These are phyloP conservation scores for Pinus taeda DNA, from an alignment of 75 land plant species.

Conservation along the genomic window DNA sequence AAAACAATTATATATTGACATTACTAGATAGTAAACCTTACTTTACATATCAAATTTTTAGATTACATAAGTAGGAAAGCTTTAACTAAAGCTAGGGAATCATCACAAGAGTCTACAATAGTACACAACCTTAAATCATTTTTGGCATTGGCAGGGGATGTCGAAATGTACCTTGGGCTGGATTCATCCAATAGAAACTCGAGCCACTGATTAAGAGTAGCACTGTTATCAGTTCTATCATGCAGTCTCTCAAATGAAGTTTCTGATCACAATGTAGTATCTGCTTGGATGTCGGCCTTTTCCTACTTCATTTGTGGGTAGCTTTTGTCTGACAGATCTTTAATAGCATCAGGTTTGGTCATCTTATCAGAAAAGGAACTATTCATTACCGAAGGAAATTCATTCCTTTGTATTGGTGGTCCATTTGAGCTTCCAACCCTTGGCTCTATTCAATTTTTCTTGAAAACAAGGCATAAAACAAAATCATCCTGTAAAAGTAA, in stretches of 20 bases:
- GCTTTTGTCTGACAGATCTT: constrained; percentile 3
- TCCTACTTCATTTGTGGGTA: not conserved
- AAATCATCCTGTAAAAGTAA: constrained; percentile 22
- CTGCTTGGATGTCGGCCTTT: not conserved
- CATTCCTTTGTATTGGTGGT: not conserved
- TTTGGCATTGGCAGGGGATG: not conserved
- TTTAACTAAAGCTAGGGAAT: not conserved
- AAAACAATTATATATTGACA: not conserved
- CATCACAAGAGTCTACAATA: not conserved
- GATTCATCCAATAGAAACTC: not conserved
- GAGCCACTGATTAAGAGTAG: not conserved
- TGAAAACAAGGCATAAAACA: constrained; percentile 19
- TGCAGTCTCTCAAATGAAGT: not conserved
- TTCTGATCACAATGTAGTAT: not conserved
- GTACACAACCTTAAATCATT: constrained; percentile 2
- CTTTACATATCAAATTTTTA: not conserved
- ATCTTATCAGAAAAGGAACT: constrained; percentile 5
- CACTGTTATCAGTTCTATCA: not conserved
- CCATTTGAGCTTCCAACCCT: constrained; percentile 4
- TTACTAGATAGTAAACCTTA: not conserved
- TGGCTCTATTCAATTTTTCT: constrained; percentile 20
- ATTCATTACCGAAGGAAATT: not conserved
- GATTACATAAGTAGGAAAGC: not conserved
- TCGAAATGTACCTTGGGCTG: not conserved
- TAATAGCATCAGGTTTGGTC: not conserved